phyloP scores from a whole-genome alignment of 108 stramenopile species.

The Cyclotella sp. region DNA sequence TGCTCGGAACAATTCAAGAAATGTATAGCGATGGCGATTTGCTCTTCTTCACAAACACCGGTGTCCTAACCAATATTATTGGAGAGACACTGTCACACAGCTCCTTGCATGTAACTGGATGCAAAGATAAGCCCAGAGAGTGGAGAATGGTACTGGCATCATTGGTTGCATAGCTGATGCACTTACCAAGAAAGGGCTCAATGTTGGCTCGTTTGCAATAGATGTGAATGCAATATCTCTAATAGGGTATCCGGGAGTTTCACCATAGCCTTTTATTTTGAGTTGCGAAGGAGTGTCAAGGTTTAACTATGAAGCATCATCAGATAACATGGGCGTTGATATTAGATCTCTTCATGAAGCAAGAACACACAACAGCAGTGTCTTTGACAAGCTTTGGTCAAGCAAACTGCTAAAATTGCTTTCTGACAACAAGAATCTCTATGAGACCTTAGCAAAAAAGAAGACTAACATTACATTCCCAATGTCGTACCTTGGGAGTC shows the following conservation, averaged over 20 bases:
- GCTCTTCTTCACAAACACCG: constrained; percentile 73
- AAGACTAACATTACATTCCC: constrained; percentile 22
- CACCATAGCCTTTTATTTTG: constrained; percentile 26
- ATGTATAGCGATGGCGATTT: constrained; percentile 69
- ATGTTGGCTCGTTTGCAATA: constrained; percentile 42
- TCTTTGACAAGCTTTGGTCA: constrained; percentile 68
- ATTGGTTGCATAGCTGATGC: constrained; percentile 52
- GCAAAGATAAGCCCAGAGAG: constrained; percentile 39
- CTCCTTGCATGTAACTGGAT: constrained; percentile 59
- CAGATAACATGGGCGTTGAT: constrained; percentile 28
- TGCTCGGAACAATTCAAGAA: constrained; percentile 30
- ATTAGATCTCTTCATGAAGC: constrained; percentile 49
- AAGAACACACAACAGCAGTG: constrained; percentile 36
- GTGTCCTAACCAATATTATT: constrained; percentile 63
- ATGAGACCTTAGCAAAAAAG: constrained; percentile 16
- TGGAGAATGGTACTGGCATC: constrained; percentile 53
- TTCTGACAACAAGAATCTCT: constrained; percentile 37
- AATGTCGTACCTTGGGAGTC: constrained; percentile 27
- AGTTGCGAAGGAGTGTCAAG: constrained; percentile 31
- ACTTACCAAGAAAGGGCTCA: constrained; percentile 34
- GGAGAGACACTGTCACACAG: constrained; percentile 44
- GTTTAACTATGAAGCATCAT: constrained; percentile 40
- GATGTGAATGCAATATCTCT: constrained; percentile 34
- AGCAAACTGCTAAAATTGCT: constrained; percentile 42
- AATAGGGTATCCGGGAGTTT: constrained; percentile 31